Evolutionary conservation across 371 early-diverging fungal species (phyloP), one percentile per base, ranked within the genome.

Genomic region (Entomophthora muscae): DNA sequence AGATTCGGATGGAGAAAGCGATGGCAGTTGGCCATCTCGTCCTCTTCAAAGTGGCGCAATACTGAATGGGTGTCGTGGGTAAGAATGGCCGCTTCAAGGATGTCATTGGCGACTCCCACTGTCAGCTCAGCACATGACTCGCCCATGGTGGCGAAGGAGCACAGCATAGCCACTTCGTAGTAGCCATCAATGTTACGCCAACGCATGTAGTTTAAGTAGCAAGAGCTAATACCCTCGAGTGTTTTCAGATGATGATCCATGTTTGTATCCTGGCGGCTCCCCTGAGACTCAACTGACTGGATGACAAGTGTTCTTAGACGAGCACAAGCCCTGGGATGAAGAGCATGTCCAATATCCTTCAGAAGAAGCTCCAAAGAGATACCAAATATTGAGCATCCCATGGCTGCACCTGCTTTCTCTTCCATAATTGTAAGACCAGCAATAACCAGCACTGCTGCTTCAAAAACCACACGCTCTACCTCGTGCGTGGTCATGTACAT

Each of bases 101-200:
- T 55, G 28, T 55, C 55, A 21, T 55, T 55, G 55, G 28, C 24
- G 22, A 27, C 28, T 12, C 55, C 55, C 3, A 55, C 10, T 5
- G 55, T 55, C 22, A 55, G 12, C 28, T 55, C 10, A 21, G 55
- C 22, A 26, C 55, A n/a, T 10, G 55, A 55, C 22, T 55, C 55
- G 55, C 28, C 28, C 55, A 55, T 55, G 5, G 28, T 21, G 55
- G 55, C 55, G 26, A 55, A 55, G 22, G 28, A 55, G 22, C 24
- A 27, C 28, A 55, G 55, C 55, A 55, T 24, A 12, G 55, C 28
- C 5, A n/a, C 55, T 26, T 55, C 55, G 28, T 24, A 55, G 55
- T 55, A 55, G 55, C 55, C 55, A 27, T 55, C 55, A 12, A 55
- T n/a, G 28, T 21, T 24, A 55, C 55, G 55, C 24, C 22, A 55